Base-by-base conservation (phyloP, 306 rosid species). In the Cucurbita maxima region DNA sequence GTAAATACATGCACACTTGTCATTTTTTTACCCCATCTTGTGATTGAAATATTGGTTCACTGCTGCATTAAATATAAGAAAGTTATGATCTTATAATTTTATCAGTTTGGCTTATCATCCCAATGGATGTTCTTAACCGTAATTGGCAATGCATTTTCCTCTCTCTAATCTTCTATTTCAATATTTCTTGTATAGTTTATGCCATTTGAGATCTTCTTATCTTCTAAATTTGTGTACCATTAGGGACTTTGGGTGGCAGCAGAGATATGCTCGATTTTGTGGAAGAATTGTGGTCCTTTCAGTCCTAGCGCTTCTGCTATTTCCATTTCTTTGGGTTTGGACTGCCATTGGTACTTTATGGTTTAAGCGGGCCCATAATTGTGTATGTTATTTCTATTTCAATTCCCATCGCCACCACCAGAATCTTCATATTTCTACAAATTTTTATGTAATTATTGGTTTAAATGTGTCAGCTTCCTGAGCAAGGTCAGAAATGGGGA, bases 201-300 rank as follows among this genome's bases (percentile, higher is more conserved):
- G 12, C 25, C n/a, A 7, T 16, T 30, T 7, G 7, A 44, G 51
- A 70, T 53, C 7, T 67, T 54, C n/a, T 45, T n/a, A 10, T 47
- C 64, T 52, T 67, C 38, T 18, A 11, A 56, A 78, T 84, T 53
- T 61, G 54, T 69, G 45, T 82, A 71, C 71, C 76, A 74, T 60
- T 78, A 94, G 99, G 88, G 99, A 94, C 83, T 89, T 87, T 79
- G 99, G 99, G 76, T 70, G 90, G 99, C 99, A 94, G 86, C 99
- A 94, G 81, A 87, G 96, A 75, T 83, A 89, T 83, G 99, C 96
- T 83, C 97, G 97, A 68, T 91, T 94, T 87, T 91, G 96, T 79
- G 97, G 99, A 78, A 85, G 99, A 83, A 77, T 94, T 67, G 96
- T 81, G 58, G 97, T 94, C 78, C 87, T 91, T 71, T 90, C 99